Evolutionary conservation across 495 filamentous ascomycete genomes (phyloP).

Genomic region (Trichodelitschia bisporula): DNA sequence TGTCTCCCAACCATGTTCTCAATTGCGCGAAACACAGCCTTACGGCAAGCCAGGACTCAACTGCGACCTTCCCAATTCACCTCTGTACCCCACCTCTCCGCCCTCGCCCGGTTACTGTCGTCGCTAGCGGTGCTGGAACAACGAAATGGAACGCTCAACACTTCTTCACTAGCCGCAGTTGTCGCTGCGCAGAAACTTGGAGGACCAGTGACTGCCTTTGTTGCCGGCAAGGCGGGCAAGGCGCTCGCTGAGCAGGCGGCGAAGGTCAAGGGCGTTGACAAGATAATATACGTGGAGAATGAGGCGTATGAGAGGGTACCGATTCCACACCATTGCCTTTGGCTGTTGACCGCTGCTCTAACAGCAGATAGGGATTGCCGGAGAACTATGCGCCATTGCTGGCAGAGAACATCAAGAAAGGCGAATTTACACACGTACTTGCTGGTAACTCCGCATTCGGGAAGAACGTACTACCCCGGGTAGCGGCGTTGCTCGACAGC

Average conservation of each 20-base stretch:
- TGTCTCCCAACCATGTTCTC: slow-evolving; percentile 12
- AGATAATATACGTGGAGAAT: slow-evolving; percentile 74
- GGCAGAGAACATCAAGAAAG: slow-evolving; percentile 87
- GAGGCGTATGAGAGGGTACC: slow-evolving; percentile 72
- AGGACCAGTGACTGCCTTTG: slow-evolving; percentile 59
- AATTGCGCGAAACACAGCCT: slow-evolving; percentile 9
- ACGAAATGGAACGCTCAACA: slow-evolving; percentile 64
- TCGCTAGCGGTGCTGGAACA: slow-evolving; percentile 86
- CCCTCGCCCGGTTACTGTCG: slow-evolving; percentile 50
- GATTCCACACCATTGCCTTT: not conserved
- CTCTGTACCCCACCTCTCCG: slow-evolving; percentile 9
- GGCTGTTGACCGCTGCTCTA: not conserved
- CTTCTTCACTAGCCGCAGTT: slow-evolving; percentile 61
- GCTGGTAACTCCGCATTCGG: slow-evolving; percentile 87
- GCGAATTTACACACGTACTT: slow-evolving; percentile 73
- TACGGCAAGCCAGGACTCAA: slow-evolving; percentile 14
- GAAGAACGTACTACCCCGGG: slow-evolving; percentile 83
- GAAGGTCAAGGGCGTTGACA: slow-evolving; percentile 73
- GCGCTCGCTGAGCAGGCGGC: slow-evolving; percentile 64
- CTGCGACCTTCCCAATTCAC: slow-evolving; percentile 9
- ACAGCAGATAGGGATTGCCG: slow-evolving; percentile 48
- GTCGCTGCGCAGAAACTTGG: slow-evolving; percentile 74
- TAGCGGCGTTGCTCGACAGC: slow-evolving; percentile 78
- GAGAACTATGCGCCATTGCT: slow-evolving; percentile 90
- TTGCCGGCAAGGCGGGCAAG: slow-evolving; percentile 57